Evolutionary conservation across 306 rosid genomes (phyloP), one percentile per base, ranked within the genome.

Genomic region (Castanospermum australe): DNA sequence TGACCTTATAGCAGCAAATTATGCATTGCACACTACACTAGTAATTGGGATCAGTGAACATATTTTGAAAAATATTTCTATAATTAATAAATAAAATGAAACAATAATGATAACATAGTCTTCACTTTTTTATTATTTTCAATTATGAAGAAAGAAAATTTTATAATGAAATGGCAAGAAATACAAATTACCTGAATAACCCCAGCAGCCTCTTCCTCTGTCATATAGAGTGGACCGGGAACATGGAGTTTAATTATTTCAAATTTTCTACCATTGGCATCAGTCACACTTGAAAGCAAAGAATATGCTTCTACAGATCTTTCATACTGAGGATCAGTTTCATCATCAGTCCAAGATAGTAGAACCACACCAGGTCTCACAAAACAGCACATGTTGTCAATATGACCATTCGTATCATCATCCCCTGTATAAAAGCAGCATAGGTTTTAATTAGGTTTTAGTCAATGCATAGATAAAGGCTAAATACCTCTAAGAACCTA

Each of bases 381-480:
- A 69, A 95, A 95, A 82, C 96, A 93, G 83, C 99, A 95, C 89
- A 93, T 87, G 79, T 91, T 95, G 88, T 95, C 99, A 8, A 93
- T 84, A 77, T 95, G 99, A 79, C 99, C 99, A 76, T 93, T 93
- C 15, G 99, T 95, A 81, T 93, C 99, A 71, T 93, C 98, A 75
- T 95, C 99, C 24, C 99, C 99, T 95, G 91, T 45, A 71, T 59
- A 82, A 79, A 71, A 66, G 67, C 55, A 42, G 45, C 63, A 75
- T 54, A 70, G 9, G 12, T 65, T 30, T 21, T 52, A 55, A 54
- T 76, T 38, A 80, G 59, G 42, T 78, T 81, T 32, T 47, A 52
- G 10, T n/a, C 36, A 35, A 75, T 32, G 67, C 38, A 25, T 45
- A 25, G 14, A 59, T 50, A 69, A 69, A 61, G 80, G 45, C 14